These are phyloP conservation scores for Ambrosia trifida DNA, from an alignment of 129 eudicot genomes.

Conservation along the genomic window DNA sequence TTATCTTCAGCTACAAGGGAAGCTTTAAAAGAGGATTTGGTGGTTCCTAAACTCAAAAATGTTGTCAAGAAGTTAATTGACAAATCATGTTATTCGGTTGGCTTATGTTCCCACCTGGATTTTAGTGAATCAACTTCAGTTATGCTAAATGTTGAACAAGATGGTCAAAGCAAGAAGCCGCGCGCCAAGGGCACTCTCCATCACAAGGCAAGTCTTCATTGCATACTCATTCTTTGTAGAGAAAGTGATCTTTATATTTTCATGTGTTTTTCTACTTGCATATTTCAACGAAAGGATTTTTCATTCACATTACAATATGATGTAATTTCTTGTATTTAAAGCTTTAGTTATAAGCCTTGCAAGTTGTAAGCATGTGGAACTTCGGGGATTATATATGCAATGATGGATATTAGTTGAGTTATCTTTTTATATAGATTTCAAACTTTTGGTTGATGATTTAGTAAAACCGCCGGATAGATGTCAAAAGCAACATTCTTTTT, in stretches of 20 bases:
- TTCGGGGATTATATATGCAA: not conserved
- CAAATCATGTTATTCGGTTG: constrained; percentile 64
- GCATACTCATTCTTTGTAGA: not conserved
- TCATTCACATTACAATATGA: not conserved
- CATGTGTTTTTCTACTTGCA: not conserved
- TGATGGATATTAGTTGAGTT: constrained; percentile 10
- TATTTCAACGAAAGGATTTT: not conserved
- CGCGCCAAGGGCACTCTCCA: constrained; percentile 53
- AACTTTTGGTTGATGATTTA: not conserved
- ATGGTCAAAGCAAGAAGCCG: constrained; percentile 57
- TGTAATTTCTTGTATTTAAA: not conserved
- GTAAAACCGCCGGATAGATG: not conserved
- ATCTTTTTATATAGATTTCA: constrained; percentile 1
- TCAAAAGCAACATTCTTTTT: not conserved
- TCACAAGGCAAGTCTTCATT: constrained; percentile 62
- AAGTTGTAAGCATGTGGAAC: not conserved
- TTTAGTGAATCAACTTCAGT: constrained; percentile 51
- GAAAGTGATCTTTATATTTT: constrained; percentile 7
- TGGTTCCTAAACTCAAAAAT: constrained; percentile 40
- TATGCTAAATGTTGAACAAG: constrained; percentile 57
- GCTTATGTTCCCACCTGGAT: constrained; percentile 50
- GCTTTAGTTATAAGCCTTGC: constrained; percentile 1
- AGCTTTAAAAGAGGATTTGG: constrained; percentile 37
- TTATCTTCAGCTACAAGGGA: constrained; percentile 57
- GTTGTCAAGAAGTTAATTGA: constrained; percentile 62